A percentile compares a stretch with the other conserved stretches of the same genome.
phyloP scores from a whole-genome alignment of 495 filamentous ascomycete species.

The Neurospora sp. region DNA sequence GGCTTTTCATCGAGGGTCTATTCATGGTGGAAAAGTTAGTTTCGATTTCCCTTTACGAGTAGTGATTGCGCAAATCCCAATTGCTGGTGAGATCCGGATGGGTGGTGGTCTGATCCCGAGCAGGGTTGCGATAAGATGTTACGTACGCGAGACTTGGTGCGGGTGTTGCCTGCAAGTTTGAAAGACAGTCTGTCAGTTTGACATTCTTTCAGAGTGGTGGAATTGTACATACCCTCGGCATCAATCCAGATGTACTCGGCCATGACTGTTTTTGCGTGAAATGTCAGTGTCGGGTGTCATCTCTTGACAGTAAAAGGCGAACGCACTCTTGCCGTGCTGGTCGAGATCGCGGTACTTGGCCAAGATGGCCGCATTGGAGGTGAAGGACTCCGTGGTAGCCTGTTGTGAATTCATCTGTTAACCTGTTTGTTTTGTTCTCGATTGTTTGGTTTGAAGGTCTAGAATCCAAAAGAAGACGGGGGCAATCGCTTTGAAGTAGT shows the following conservation, averaged over 20 bases:
- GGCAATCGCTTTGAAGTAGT: not conserved
- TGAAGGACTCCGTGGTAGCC: not conserved
- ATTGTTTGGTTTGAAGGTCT: not conserved
- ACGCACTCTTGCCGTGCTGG: not conserved
- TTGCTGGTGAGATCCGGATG: not conserved
- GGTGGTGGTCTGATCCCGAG: constrained; percentile 9
- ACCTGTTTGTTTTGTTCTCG: not conserved
- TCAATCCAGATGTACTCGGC: constrained; percentile 93
- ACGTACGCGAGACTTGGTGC: constrained; percentile 84
- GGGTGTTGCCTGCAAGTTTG: constrained; percentile 38
- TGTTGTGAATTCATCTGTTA: not conserved
- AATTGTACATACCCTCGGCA: constrained; percentile 34
- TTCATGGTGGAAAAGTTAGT: not conserved
- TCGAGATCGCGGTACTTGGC: not conserved
- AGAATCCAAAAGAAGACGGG: not conserved
- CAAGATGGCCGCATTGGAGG: not conserved
- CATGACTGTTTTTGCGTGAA: constrained; percentile 34
- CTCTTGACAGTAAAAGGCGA: too few species aligned
- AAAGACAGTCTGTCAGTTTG: not conserved
- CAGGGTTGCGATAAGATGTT: constrained; percentile 4
- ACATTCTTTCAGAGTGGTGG: not conserved
- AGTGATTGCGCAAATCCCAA: not conserved
- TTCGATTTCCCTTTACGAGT: not conserved
- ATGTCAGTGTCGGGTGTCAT: not conserved
- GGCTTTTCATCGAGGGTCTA: constrained; percentile 53